Evolutionary conservation across 306 rosid genomes (phyloP).

Genomic region (Delonix regia): DNA sequence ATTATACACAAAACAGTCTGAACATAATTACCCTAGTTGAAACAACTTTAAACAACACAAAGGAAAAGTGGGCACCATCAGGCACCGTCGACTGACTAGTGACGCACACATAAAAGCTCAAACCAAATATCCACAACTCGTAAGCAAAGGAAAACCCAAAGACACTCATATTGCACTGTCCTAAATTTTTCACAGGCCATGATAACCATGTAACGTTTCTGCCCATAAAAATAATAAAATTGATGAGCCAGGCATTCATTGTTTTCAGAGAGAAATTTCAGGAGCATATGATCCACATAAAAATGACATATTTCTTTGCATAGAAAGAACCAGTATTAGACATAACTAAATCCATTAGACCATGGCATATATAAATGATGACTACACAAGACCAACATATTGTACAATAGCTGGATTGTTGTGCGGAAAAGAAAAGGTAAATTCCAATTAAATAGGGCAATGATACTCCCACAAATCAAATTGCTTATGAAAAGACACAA

Average conservation of each 20-base stretch:
- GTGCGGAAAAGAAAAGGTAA: background rate
- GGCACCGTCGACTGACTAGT: background rate
- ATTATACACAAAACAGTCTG: background rate
- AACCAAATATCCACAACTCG: background rate
- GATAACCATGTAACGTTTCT: slow-evolving; percentile 4
- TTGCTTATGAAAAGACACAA: background rate
- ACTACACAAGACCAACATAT: slow-evolving; percentile 12
- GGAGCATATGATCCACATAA: background rate
- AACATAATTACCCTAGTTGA: no score
- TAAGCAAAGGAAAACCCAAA: background rate
- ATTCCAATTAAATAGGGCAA: background rate
- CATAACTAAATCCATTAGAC: slow-evolving; percentile 20
- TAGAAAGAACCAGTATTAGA: background rate
- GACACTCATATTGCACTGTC: background rate
- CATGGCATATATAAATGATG: background rate
- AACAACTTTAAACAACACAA: background rate
- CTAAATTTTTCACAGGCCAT: background rate
- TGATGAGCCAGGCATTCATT: background rate
- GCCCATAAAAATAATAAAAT: background rate
- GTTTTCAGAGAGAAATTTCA: background rate
- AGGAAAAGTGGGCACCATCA: background rate
- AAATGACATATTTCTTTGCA: background rate
- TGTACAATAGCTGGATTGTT: slow-evolving; percentile 1
- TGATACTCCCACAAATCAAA: background rate
- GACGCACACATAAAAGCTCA: background rate